Base-by-base conservation (phyloP, 148 eudicot species). In the Rhododendron ovatum region DNA sequence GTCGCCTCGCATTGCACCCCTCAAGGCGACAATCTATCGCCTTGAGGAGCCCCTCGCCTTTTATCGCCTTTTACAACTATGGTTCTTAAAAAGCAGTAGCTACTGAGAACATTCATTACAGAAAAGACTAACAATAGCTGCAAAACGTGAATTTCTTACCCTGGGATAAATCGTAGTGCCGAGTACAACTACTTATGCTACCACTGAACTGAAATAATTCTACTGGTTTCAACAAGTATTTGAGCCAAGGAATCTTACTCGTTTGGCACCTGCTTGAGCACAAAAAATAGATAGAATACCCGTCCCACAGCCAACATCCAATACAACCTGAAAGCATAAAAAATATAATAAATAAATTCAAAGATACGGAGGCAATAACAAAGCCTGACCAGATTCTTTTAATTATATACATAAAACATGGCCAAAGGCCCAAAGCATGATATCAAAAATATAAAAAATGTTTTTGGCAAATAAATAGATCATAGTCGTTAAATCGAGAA, bases 271-370 rank as follows among this genome's bases (percentile, higher is more conserved):
- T 78, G 98, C 99, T 89, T 93, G 99, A 78, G 99, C 99, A 91
- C 99, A 97, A 89, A 97, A 97, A 85, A 97, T 93, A 69, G 99
- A 95, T 75, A 97, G 96, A 86, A 97, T 97, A 82, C 99, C 99
- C 5, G 99, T 93, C 69, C 99, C 99, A 85, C 99, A 97, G 41
- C 99, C 99, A 87, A 97, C 98, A 91, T 97, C 99, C 86, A 97
- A 94, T 55, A 97, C 96, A 80, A 97, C 99, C 99, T 97, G 88
- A 80, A 92, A 82, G 83, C 47, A 82, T 63, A 75, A 85, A 87
- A 41, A 39, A 0, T 5, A 39, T 1, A 35, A 35, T 10, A n/a
- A 74, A 12, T 22, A 30, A 47, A 45, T 51, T 11, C 26, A 63
- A 35, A 83, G 33, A 78, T 33, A 81, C 3, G 15, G 22, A 80